These are phyloP conservation scores for Komagataella pastoris DNA, from an alignment of 805 yeast genomes.

Conservation along the genomic window DNA sequence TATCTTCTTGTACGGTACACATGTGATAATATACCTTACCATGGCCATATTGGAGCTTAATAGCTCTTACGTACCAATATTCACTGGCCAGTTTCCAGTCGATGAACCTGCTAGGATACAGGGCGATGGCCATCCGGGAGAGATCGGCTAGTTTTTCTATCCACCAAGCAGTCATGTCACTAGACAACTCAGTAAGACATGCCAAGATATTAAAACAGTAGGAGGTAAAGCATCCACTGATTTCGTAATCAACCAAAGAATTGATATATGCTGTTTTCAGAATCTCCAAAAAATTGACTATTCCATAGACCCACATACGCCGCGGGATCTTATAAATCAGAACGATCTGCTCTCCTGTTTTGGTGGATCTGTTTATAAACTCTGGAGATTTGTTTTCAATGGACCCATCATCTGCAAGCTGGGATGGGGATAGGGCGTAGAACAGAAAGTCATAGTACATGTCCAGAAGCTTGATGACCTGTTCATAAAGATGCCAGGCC, in stretches of 20 bases:
- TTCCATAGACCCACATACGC: slow-evolving; percentile 78
- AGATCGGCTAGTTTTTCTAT: slow-evolving; percentile 76
- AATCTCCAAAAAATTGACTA: slow-evolving; percentile 69
- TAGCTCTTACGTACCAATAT: slow-evolving; percentile 68
- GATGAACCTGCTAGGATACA: slow-evolving; percentile 64
- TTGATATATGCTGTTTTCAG: slow-evolving; percentile 52
- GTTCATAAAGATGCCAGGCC: slow-evolving; percentile 60
- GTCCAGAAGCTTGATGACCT: slow-evolving; percentile 51
- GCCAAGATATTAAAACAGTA: slow-evolving; percentile 54
- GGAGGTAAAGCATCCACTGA: slow-evolving; percentile 61
- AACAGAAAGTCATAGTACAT: slow-evolving; percentile 61
- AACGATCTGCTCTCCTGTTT: slow-evolving; percentile 66
- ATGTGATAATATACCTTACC: slow-evolving; percentile 81
- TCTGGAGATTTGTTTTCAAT: background rate
- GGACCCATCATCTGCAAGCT: background rate
- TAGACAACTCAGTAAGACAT: slow-evolving; percentile 37
- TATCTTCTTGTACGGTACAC: slow-evolving; percentile 74
- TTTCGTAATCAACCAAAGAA: slow-evolving; percentile 44
- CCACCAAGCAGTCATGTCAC: slow-evolving; percentile 66
- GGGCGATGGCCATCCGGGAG: slow-evolving; percentile 78
- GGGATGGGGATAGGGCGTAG: slow-evolving; percentile 51
- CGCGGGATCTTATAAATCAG: slow-evolving; percentile 68
- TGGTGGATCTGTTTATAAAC: slow-evolving; percentile 24
- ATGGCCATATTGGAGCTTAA: slow-evolving; percentile 65
- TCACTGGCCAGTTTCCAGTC: slow-evolving; percentile 82